Evolutionary conservation across 805 yeast species (phyloP), one percentile per base, ranked within the genome.

Genomic region (Saccharomycodes ludwigii): DNA sequence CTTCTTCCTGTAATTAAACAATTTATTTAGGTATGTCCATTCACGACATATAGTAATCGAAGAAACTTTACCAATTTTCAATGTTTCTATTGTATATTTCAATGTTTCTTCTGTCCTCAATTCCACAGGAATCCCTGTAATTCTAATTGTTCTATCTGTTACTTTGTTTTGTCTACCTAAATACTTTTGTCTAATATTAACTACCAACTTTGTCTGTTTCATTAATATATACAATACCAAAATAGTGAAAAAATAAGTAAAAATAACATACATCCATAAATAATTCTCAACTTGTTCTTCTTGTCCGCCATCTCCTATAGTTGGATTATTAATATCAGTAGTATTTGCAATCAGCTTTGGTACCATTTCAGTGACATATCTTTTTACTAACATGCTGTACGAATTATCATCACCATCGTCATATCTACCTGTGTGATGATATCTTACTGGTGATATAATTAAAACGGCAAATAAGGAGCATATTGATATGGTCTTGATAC

Each of bases 71-170:
- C 95, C 95, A 21, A 86, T 76, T 18, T 78, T 76, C 22, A 88
- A 59, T 7, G 69, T 66, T 44, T 84, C 91, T 17, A 88, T 75
- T 46, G 83, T 91, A 22, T 73, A 66, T 35, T 71, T 75, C 42
- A 88, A 56, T 10, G 71, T 73, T n/a, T 65, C 65, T 42, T 75
- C 85, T 35, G 73, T 76, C 35, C 96, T 65, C 25, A 86, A 58
- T 28, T 76, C 74, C 0, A 81, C 76, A 0, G 97, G 96, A 4
- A 88, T 83, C 1, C 97, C 97, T 22, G 88, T 74, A 10, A 88
- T 52, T 36, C 88, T 62, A 24, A 91, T 76, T 1, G 97, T 91
- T 50, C 95, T 66, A 61, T 88, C 97, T 0, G 97, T 83, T 36
- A 88, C 67, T 7, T 94, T 76, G 49, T 79, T 79, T 51, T 86